These are phyloP conservation scores for Irpex sp. DNA, from an alignment of 1,284 basidiomycete species.

Conservation along the genomic window DNA sequence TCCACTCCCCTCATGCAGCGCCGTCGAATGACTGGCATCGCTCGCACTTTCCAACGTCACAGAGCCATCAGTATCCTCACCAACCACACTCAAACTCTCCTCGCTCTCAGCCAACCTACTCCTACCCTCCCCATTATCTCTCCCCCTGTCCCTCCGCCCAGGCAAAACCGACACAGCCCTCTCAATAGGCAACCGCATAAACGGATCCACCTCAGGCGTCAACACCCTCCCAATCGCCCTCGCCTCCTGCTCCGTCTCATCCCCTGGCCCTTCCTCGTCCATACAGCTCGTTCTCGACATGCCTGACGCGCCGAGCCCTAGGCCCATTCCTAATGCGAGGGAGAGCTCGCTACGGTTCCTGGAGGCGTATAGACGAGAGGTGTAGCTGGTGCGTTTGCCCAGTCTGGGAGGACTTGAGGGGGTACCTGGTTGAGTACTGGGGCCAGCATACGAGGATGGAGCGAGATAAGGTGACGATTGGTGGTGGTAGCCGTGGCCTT, in stretches of 20 bases:
- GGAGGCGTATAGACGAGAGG: not conserved
- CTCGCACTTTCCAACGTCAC: not conserved
- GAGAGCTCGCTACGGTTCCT: not conserved
- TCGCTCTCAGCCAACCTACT: not conserved
- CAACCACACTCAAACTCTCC: not conserved
- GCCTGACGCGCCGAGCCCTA: not conserved
- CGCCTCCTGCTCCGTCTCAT: slow-evolving; percentile 16
- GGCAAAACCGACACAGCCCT: slow-evolving; percentile 7
- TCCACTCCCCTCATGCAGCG: not conserved
- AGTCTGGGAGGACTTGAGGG: not conserved
- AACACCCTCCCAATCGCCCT: slow-evolving; percentile 24
- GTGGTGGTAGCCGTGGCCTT: not conserved
- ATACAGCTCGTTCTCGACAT: not conserved
- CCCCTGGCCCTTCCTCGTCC: not conserved
- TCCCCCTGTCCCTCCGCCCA: not conserved
- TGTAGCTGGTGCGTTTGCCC: not conserved
- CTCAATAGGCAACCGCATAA: slow-evolving; percentile 20
- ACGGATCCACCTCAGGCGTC: slow-evolving; percentile 28
- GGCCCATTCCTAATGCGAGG: not conserved
- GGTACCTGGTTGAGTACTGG: slow-evolving; percentile 4
- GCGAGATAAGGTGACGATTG: not conserved
- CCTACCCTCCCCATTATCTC: not conserved
- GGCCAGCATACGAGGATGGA: not conserved
- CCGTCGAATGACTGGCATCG: not conserved
- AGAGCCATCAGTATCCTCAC: not conserved